Base-by-base conservation (phyloP, 257 asterid genomes). In the Lithospermum erythrorhizon region DNA sequence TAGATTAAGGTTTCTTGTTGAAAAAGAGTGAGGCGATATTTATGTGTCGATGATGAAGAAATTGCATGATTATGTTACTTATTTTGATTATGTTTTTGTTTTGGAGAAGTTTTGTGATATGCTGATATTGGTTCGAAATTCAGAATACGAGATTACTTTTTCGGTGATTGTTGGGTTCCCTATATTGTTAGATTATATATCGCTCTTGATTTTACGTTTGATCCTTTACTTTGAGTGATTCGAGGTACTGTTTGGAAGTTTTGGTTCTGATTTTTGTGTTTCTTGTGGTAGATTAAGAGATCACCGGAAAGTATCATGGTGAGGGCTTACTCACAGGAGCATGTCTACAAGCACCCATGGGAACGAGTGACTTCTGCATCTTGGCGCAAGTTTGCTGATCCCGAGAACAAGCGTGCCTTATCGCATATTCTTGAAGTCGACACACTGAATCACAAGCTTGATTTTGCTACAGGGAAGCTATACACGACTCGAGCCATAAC, bases 271-370 rank as follows among this genome's bases (percentile, higher is more conserved):
- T 56, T 35, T 35, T n/a, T 9, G 9, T 22, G 49, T 24, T 55
- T 18, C 24, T 49, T 22, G 0, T 22, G 57, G 21, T 18, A 13
- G 35, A 16, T 25, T 60, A 70, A 64, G 58, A 35, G 58, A 24
- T 11, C 16, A 67, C 22, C 19, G 41, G 35, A 45, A 23, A 11
- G 23, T 58, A 59, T 29, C 57, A 93, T 93, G 98, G 98, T 93
- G 59, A 82, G 86, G 74, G 98, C 98, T 47, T 93, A 93, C 70
- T 59, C 84, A 59, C 98, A 84, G 70, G 98, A 93, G 74, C 95
- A 93, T 86, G 82, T 87, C 2, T 93, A 76, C 83, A 89, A 80
- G 75, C 97, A 89, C 74, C 98, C 98, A 41, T 93, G 97, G 98
- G 97, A 93, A 59, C 73, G 95, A 27, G 97, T 93, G 47, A 89